Evolutionary conservation across 176 grass and related monocot genomes (phyloP), one percentile per base, ranked within the genome.

Genomic region (Urochloa ruziziensis): DNA sequence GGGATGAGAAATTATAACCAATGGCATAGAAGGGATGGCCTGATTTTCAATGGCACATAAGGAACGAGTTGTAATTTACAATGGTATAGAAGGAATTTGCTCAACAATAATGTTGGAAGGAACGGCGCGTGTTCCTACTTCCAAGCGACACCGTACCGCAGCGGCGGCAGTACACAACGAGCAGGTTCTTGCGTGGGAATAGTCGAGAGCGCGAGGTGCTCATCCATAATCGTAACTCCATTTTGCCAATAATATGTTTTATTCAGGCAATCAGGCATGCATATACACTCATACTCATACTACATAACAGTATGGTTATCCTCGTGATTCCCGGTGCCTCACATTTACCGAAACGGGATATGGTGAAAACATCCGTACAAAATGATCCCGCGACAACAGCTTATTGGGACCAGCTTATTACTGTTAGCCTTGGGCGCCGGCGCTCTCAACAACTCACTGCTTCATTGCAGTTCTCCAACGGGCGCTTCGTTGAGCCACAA

Each of bases 401-500:
- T 51, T 40, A 40, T 48, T 40, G 35, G 21, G 12, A 67, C 10
- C 35, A 82, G 51, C 10, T 81, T 44, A 82, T 70, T 54, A 42
- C 16, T 14, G 36, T 70, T 71, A 58, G 52, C 24, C 52, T 71
- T 17, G 36, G 0, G 33, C 12, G 43, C 15, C 27, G 40, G 53
- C 1, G 0, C 15, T 10, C 23, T 2, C 1, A 1, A 0, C 34
- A 47, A 42, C 5, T 64, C 47, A 39, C 58, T 54, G 35, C 34
- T 14, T 93, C 83, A 97, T 82, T 89, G 90, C 83, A 97, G 82
- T 86, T 97, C 94, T 4, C 94, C 94, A 0, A 97, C 94, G 0
- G 92, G 94, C 25, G 94, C 94, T 83, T 97, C 94, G 19, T 87
- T 97, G 14, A 97, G 88, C 92, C 92, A 97, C 75, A 97, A 83